These are phyloP conservation scores for Rhizopus arrhizus DNA, from an alignment of 371 early-diverging fungal genomes.

Conservation along the genomic window DNA sequence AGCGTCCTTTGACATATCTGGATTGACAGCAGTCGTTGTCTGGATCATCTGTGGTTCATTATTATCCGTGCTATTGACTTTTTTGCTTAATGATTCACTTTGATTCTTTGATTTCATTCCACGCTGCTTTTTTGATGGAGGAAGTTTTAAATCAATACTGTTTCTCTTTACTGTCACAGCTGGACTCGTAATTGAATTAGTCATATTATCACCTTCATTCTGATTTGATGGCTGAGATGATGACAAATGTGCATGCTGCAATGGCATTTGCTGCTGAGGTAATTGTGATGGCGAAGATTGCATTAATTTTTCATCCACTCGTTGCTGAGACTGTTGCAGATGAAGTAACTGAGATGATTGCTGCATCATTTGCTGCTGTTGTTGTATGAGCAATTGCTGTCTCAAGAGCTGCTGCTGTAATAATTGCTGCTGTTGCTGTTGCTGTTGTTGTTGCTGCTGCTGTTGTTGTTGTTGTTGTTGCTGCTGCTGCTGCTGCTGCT, in stretches of 20 bases:
- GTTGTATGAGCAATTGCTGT: slow-evolving; percentile 3
- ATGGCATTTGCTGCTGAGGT: slow-evolving; percentile 13
- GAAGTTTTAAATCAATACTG: slow-evolving; percentile 50
- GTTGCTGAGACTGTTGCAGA: slow-evolving; percentile 20
- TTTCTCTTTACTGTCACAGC: slow-evolving; percentile 36
- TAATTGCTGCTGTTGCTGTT: slow-evolving; percentile 15
- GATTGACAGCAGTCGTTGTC: too few relatives aligned
- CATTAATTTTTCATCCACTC: slow-evolving; percentile 9
- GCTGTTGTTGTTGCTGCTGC: slow-evolving; percentile 9
- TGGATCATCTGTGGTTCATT: background rate
- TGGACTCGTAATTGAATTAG: background rate
- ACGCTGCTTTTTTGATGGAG: slow-evolving; percentile 44
- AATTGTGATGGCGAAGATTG: slow-evolving; percentile 22
- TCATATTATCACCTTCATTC: background rate
- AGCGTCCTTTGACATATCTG: background rate
- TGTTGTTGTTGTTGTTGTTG: slow-evolving; percentile 25
- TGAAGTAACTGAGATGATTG: slow-evolving; percentile 12
- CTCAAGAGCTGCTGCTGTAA: slow-evolving; percentile 18
- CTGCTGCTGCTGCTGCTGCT: slow-evolving; percentile 15
- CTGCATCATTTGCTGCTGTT: slow-evolving; percentile 14
- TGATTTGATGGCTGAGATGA: slow-evolving; percentile 15
- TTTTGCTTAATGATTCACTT: too few relatives aligned
- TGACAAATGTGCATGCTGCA: slow-evolving; percentile 12
- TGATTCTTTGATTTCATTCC: slow-evolving; percentile 10
- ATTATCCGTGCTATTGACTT: too few relatives aligned